A percentile compares a stretch with the other conserved stretches of the same genome.
These are phyloP conservation scores for Asclepias syriaca DNA, from an alignment of 257 asterid species.

Conservation along the genomic window DNA sequence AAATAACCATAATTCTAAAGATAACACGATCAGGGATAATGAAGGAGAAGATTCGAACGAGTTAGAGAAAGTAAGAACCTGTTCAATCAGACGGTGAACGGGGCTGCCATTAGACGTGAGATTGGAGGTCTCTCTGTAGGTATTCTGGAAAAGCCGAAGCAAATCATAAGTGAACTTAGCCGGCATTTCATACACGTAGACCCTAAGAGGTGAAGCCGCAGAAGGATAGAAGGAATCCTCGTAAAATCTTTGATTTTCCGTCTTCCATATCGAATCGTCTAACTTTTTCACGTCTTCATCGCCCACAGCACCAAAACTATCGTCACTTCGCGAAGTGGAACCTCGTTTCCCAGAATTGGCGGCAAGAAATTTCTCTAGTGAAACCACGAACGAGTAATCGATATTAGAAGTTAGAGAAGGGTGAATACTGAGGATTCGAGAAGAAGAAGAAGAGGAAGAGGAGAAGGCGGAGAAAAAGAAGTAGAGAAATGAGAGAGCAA, in stretches of 20 bases:
- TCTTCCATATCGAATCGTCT: constrained; percentile 54
- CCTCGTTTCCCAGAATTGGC: constrained; percentile 26
- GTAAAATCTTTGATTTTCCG: constrained; percentile 49
- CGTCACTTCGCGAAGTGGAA: constrained; percentile 19
- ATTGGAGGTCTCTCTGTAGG: constrained; percentile 62
- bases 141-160: constrained; percentile 61
- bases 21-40: background rate
- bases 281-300: constrained; percentile 37
- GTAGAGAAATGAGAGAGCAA: constrained; percentile 47
- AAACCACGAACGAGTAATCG: constrained; percentile 75
- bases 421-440: constrained; percentile 20
- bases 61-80: constrained; percentile 25
- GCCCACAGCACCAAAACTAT: constrained; percentile 35
- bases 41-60: background rate
- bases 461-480: constrained; percentile 43
- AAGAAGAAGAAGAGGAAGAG: constrained; percentile 27
- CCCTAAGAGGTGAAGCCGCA: constrained; percentile 42
- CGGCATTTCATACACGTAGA: constrained; percentile 90
- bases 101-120: constrained; percentile 98
- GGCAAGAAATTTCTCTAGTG: constrained; percentile 70
- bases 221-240: constrained; percentile 28
- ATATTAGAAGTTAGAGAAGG: constrained; percentile 31
- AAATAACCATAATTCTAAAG: background rate
- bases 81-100: constrained; percentile 90
- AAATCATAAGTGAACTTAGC: constrained; percentile 84